phyloP scores from a whole-genome alignment of 78 protist species.

The Dictyostelium citrinum region DNA sequence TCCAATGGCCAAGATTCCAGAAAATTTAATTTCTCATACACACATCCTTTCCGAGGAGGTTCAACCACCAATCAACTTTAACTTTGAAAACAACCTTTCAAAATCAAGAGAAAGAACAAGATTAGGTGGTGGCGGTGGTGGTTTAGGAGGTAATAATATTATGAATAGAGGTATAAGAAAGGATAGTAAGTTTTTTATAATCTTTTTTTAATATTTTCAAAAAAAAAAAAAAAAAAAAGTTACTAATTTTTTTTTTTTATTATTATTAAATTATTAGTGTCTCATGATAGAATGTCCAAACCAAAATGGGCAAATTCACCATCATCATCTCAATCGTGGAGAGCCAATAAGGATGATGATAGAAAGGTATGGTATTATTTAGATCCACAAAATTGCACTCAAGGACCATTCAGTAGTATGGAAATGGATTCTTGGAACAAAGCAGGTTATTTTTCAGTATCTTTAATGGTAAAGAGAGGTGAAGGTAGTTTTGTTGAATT shows the following conservation, averaged over 20 bases:
- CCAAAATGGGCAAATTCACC: constrained; percentile 46
- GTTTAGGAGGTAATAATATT: constrained; percentile 13
- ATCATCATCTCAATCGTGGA: constrained; percentile 58
- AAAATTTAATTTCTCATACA: constrained; percentile 21
- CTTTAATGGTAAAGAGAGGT: constrained; percentile 34
- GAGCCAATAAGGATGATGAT: constrained; percentile 19
- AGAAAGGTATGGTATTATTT: constrained; percentile 49
- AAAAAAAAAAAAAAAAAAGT: too few relatives aligned
- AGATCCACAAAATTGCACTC: constrained; percentile 53
- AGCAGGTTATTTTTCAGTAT: constrained; percentile 56
- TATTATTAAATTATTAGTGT: background rate
- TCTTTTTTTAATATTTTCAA: background rate
- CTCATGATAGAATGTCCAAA: background rate
- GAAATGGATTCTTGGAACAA: constrained; percentile 70
- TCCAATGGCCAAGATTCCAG: constrained; percentile 20
- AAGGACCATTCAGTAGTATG: constrained; percentile 54
- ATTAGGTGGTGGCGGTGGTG: constrained; percentile 37
- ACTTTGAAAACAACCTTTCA: constrained; percentile 32
- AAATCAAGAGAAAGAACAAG: constrained; percentile 46
- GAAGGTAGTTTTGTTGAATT: constrained; percentile 49
- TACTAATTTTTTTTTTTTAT: background rate
- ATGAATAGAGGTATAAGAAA: constrained; percentile 7
- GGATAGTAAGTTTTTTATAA: constrained; percentile 26
- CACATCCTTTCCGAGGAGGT: constrained; percentile 52
- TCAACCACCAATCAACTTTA: constrained; percentile 52